A percentile compares a stretch with the other conserved stretches of the same genome.
Evolutionary conservation across 2,329 filamentous ascomycete genomes (phyloP).

Genomic region (Trichocomaceae sp.): DNA sequence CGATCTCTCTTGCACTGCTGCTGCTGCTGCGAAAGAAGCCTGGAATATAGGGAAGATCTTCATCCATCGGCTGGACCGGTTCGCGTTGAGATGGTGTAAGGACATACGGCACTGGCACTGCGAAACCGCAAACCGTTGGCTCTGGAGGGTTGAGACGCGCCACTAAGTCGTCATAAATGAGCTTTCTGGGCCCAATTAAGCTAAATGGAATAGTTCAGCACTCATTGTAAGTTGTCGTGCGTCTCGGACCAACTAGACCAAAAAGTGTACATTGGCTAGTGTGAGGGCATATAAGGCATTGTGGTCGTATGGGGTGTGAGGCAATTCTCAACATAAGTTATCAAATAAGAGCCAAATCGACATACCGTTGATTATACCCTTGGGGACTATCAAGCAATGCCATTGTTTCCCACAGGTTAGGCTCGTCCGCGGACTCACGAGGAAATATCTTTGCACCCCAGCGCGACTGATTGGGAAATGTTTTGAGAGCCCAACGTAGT

Average conservation of each 20-base stretch:
- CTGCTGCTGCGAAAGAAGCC: not conserved
- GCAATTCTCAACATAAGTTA: no score
- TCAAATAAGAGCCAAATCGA: not conserved
- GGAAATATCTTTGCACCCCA: slow-evolving; percentile 4
- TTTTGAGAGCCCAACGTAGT: slow-evolving; percentile 3
- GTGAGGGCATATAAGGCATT: no score
- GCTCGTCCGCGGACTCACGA: not conserved
- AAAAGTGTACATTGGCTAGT: no score
- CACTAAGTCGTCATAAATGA: not conserved
- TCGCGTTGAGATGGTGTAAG: not conserved
- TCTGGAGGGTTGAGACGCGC: not conserved
- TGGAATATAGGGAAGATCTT: not conserved
- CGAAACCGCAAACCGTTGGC: not conserved
- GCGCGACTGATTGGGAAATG: not conserved
- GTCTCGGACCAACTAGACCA: no score
- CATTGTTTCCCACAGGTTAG: slow-evolving; percentile 5
- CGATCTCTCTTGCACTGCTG: not conserved
- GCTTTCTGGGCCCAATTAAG: not conserved
- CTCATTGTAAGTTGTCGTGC: not conserved
- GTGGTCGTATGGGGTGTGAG: no score
- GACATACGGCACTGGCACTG: not conserved
- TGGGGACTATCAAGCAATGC: slow-evolving; percentile 3
- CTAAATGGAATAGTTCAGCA: slow-evolving; percentile 1
- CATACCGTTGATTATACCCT: slow-evolving; percentile 8
- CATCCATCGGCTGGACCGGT: slow-evolving; percentile 3